These are phyloP conservation scores for Nannochloropsis granulata DNA, from an alignment of 108 stramenopile genomes.

Conservation along the genomic window DNA sequence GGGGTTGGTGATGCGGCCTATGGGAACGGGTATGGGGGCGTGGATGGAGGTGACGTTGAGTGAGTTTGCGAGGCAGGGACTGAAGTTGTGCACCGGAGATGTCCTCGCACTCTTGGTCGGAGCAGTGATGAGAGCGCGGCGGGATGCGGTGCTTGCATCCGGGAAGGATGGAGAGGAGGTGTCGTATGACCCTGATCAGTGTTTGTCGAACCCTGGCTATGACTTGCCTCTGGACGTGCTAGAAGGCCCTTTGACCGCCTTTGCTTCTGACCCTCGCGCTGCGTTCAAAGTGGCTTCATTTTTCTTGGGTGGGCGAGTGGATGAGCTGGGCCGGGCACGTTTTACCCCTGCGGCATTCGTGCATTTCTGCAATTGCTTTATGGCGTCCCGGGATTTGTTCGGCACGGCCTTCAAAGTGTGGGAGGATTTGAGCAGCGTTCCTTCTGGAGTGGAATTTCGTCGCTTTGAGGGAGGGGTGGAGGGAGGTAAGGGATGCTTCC, in stretches of 20 bases:
- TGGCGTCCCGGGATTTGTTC: not conserved
- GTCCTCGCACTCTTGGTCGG: not conserved
- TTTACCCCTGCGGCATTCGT: not conserved
- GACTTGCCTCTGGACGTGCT: not conserved
- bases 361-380: not conserved
- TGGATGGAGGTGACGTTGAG: not conserved
- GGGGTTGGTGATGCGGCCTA: not conserved
- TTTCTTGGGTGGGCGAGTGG: not conserved
- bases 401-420: not conserved
- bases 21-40: not conserved
- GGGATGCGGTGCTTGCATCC: not conserved
- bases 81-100: not conserved
- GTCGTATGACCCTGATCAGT: not conserved
- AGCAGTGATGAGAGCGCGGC: not conserved
- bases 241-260: not conserved
- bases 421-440: not conserved
- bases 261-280: not conserved
- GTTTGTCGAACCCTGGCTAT: not conserved
- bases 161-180: not conserved
- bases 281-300: not conserved
- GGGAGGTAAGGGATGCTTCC: not conserved
- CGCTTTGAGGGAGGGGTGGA: not conserved
- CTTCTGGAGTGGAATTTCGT: not conserved
- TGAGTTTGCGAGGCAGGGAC: not conserved
- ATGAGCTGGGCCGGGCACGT: not conserved